A percentile compares a stretch with the other conserved stretches of the same genome.
Evolutionary conservation across 306 rosid genomes (phyloP).

Genomic region (Chamaecrista fasciculata): DNA sequence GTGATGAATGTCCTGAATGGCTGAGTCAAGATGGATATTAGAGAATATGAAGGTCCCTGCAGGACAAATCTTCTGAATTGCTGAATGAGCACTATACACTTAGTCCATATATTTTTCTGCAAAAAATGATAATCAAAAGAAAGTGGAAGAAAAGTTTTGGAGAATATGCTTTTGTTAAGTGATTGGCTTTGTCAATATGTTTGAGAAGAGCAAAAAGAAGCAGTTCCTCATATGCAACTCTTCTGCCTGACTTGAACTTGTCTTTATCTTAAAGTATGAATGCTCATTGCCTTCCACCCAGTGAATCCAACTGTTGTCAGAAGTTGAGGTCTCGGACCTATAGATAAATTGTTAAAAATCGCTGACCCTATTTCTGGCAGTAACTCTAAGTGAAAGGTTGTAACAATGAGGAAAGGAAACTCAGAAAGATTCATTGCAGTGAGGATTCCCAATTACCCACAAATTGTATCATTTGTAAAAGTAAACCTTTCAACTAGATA

Average conservation of each 20-base stretch:
- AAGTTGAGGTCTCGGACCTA: neutral
- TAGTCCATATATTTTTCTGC: neutral
- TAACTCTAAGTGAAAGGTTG: neutral
- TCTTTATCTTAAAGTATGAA: neutral
- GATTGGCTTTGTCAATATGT: slow-evolving; percentile 14
- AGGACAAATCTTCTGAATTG: no score
- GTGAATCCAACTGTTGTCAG: slow-evolving; percentile 6
- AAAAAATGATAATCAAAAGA: slow-evolving; percentile 1
- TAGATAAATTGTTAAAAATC: neutral
- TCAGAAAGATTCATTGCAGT: no score
- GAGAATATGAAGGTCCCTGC: no score
- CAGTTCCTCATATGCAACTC: neutral
- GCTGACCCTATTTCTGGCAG: neutral
- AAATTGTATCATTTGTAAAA: neutral
- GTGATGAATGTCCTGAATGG: no score
- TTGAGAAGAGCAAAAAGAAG: slow-evolving; percentile 11
- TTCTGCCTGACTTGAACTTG: neutral
- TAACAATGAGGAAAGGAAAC: neutral
- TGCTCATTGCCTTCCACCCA: slow-evolving; percentile 4
- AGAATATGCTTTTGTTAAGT: neutral
- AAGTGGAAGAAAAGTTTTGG: slow-evolving; percentile 9
- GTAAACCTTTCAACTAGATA: neutral
- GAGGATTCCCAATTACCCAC: neutral
- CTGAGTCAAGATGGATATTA: no score
- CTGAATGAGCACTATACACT: no score